A percentile compares a stretch with the other conserved stretches of the same genome.
These are phyloP conservation scores for Emmonsiellopsis sp. DNA, from an alignment of 2,329 filamentous ascomycete species.

Conservation along the genomic window DNA sequence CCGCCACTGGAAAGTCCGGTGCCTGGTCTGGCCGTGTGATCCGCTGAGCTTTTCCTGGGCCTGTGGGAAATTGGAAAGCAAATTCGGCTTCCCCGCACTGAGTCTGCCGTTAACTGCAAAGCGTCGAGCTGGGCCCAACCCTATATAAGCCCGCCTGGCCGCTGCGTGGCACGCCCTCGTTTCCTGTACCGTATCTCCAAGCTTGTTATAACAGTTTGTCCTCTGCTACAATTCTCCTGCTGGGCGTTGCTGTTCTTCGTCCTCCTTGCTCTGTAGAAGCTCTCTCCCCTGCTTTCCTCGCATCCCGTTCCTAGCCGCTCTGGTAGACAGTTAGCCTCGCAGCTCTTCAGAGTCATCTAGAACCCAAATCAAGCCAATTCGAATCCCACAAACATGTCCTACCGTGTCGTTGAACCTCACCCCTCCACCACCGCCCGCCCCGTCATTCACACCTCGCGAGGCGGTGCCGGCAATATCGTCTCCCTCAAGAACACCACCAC, in stretches of 20 bases:
- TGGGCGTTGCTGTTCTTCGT: background rate
- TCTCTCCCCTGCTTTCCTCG: too few relatives aligned
- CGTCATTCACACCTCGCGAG: constrained; percentile 44
- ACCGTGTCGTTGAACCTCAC: constrained; percentile 53
- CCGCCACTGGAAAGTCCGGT: constrained; percentile 8
- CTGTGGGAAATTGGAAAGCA: too few relatives aligned
- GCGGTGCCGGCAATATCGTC: constrained; percentile 50
- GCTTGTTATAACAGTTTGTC: background rate
- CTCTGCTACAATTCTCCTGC: background rate
- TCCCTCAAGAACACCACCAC: constrained; percentile 43
- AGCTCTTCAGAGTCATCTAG: background rate
- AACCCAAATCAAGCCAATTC: background rate
- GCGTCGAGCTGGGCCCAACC: background rate
- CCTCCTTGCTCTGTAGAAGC: background rate
- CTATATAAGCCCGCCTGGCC: background rate
- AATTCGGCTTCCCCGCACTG: background rate
- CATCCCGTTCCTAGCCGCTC: too few relatives aligned
- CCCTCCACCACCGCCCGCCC: constrained; percentile 43
- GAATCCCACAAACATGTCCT: constrained; percentile 25
- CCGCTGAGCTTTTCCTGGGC: background rate
- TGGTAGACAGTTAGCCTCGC: background rate
- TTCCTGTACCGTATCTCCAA: background rate
- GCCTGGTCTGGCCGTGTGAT: background rate
- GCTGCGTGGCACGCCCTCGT: background rate
- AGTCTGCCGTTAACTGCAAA: background rate